Conservation (phyloP, 805 yeast species). For the Candida montana region DNA sequence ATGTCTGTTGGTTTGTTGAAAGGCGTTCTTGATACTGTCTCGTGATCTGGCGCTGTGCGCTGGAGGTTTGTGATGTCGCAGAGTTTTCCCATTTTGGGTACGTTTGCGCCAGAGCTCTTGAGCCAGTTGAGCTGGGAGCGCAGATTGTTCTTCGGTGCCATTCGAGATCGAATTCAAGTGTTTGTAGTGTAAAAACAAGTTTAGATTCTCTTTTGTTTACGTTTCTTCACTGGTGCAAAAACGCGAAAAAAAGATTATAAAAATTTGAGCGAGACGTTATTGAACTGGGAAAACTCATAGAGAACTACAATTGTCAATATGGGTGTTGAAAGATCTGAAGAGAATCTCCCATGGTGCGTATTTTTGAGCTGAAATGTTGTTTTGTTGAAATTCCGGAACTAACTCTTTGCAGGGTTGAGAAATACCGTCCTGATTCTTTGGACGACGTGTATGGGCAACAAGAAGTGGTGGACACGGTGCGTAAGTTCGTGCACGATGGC, state of each 20-base stretch:
- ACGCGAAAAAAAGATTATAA: not conserved
- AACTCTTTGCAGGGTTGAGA: constrained; percentile 65
- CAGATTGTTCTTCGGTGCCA: constrained; percentile 25
- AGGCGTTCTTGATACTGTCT: not conserved
- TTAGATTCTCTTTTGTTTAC: too few species aligned
- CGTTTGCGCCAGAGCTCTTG: constrained; percentile 17
- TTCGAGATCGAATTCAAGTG: not conserved
- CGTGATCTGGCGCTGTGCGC: not conserved
- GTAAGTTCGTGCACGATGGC: constrained; percentile 78
- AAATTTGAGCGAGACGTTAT: too few species aligned
- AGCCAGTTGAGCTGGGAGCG: constrained; percentile 26
- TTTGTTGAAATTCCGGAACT: not conserved
- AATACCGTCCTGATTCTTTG: constrained; percentile 80
- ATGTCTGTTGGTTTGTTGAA: constrained; percentile 2
- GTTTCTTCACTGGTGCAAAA: too few species aligned
- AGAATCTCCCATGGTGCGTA: constrained; percentile 26
- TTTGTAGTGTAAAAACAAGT: too few species aligned
- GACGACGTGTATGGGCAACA: constrained; percentile 91
- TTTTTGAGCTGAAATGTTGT: too few species aligned
- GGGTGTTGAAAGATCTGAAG: constrained; percentile 22
- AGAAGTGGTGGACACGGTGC: constrained; percentile 78
- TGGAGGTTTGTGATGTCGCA: constrained; percentile 10
- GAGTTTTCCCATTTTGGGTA: constrained; percentile 17
- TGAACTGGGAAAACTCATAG: too few species aligned
- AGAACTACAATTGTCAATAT: constrained; percentile 3